phyloP scores from a whole-genome alignment of 2,329 filamentous ascomycete species.

The Aspergillus proliferans region DNA sequence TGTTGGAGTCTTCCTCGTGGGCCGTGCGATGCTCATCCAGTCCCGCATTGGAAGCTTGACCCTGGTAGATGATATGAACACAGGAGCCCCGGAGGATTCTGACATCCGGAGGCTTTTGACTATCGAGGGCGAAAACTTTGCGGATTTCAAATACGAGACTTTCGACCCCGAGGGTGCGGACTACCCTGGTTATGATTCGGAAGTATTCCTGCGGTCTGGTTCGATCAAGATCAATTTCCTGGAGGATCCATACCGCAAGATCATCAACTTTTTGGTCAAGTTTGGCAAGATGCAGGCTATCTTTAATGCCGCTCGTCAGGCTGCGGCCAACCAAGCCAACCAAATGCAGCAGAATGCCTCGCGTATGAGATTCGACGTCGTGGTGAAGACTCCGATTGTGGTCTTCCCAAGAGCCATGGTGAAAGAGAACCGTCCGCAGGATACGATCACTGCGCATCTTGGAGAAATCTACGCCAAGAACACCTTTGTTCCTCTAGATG shows the following conservation, averaged over 20 bases:
- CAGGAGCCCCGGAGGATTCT: conserved; percentile 75
- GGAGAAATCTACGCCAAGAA: conserved; percentile 98
- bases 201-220: conserved; percentile 81
- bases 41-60: conserved; percentile 82
- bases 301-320: conserved; percentile 93
- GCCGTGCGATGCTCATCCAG: conserved; percentile 78
- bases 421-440: conserved; percentile 62
- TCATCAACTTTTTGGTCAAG: conserved; percentile 95
- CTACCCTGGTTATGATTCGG: conserved; percentile 93
- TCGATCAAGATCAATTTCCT: conserved; percentile 97
- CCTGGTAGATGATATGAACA: conserved; percentile 87
- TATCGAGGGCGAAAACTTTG: conserved; percentile 90
- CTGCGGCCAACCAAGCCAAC: conserved; percentile 85
- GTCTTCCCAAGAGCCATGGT: conserved; percentile 76
- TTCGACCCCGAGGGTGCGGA: conserved; percentile 70
- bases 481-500: conserved; percentile 77
- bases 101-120: conserved; percentile 80
- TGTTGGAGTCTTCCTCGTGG: conserved; percentile 80
- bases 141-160: conserved; percentile 95
- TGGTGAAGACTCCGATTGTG: conserved; percentile 91
- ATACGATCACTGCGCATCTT: conserved; percentile 84
- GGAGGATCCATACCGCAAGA: conserved; percentile 95
- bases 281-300: conserved; percentile 99
- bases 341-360: conserved; percentile 86
- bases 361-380: conserved; percentile 87